Conservation (phyloP, 257 asterid species). For the Solanum rostratum region DNA sequence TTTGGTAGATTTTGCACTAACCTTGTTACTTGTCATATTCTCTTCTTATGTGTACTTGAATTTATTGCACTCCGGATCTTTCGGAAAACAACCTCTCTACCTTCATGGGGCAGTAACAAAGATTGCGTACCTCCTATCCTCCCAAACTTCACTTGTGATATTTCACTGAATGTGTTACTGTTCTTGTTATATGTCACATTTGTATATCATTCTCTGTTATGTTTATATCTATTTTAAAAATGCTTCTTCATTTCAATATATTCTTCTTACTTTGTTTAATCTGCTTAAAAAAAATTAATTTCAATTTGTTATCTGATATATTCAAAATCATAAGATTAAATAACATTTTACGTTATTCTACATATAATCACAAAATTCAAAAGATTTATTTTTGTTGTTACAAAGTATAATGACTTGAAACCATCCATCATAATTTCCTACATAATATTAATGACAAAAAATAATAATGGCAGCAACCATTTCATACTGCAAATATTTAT, state of each 20-base stretch:
- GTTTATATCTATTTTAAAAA: no score
- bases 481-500: neutral
- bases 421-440: neutral
- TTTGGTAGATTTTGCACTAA: no score
- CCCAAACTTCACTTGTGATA: no score
- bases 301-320: fast-evolving
- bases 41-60: no score
- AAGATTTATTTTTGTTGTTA: neutral
- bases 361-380: neutral
- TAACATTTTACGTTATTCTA: fast-evolving
- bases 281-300: neutral
- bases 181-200: no score
- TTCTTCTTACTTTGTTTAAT: neutral
- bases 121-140: no score
- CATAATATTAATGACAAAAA: neutral
- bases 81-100: no score
- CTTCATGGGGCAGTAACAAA: no score
- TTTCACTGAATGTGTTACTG: no score
- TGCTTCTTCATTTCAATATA: neutral
- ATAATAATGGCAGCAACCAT: neutral
- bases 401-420: neutral
- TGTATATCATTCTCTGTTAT: no score
- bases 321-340: neutral
- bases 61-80: no score
- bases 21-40: no score